Base-by-base conservation (phyloP, 805 yeast species). In the Kodamaea sagamina region DNA sequence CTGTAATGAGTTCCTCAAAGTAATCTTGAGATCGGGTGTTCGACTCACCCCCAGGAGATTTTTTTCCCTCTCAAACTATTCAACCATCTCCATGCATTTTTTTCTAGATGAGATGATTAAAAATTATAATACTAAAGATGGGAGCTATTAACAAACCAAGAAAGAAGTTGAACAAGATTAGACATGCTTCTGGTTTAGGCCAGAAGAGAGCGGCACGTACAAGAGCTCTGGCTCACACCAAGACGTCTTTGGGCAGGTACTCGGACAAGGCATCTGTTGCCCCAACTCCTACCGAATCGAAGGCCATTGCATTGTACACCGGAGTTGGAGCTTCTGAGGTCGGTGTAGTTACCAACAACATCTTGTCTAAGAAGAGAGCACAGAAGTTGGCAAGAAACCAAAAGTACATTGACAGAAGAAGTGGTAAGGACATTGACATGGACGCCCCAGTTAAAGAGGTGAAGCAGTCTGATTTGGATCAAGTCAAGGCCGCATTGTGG, bases 351-450 rank as follows among this genome's bases (percentile, higher is more conserved):
- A 82, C 86, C 25, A 84, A 80, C 37, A 72, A 67, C 39, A 78
- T 89, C 0, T 66, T 88, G 39, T 84, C 95, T 22, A 86, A 81
- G 55, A 89, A 89, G 68, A 81, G 86, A 65, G 79, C 85, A 34
- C 77, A 82, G 66, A 89, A 89, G 67, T 74, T 86, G 51, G 86
- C 80, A 57, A 79, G 97, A 74, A 89, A 89, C 59, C 73, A 79
- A 60, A 82, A 80, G 58, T 87, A 88, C 62, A 74, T 79, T 27
- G 81, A 74, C 46, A 77, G 77, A 49, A 78, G 89, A 70, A 62
- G 63, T 17, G 58, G 67, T 18, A 37, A 32, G 37, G 46, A 41
- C 24, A 44, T 40, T 10, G 67, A 67, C 32, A 70, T 69, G 52
- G 84, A 75, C 43, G 37, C 41, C n/a, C 12, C 29, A 53, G 47